Percentiles rank a stretch among this genome's conserved stretches.
Evolutionary conservation across 1,139 yeast species (phyloP).

Genomic region (Candida labiduridarum): DNA sequence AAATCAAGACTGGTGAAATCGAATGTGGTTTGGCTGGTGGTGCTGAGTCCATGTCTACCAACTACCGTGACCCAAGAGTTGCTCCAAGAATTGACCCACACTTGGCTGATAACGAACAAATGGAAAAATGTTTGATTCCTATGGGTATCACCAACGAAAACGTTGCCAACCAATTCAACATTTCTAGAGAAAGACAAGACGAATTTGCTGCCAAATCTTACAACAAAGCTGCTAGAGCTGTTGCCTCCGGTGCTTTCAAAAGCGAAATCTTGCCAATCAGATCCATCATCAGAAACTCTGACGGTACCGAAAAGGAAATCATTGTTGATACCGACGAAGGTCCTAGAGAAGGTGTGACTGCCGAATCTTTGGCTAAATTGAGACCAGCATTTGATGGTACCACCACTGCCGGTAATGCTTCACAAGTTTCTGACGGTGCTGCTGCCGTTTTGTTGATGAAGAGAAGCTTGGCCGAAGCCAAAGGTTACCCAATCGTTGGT

Average conservation of each 20-base stretch:
- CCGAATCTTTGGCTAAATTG: conserved; percentile 69
- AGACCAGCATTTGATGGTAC: conserved; percentile 92
- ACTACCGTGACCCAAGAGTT: conserved; percentile 80
- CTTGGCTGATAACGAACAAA: conserved; percentile 29
- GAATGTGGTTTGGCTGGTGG: conserved; percentile 91
- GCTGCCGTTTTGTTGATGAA: conserved; percentile 86
- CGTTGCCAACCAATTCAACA: conserved; percentile 50
- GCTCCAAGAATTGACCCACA: conserved; percentile 62
- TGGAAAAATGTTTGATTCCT: conserved; percentile 46
- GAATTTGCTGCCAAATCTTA: conserved; percentile 87
- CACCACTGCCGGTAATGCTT: conserved; percentile 95
- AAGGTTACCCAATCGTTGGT: conserved; percentile 67
- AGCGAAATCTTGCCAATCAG: conserved; percentile 86
- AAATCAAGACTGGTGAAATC: conserved; percentile 84
- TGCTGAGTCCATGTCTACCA: conserved; percentile 87
- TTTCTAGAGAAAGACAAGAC: conserved; percentile 78
- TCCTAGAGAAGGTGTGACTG: conserved; percentile 84
- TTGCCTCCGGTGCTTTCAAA: conserved; percentile 68
- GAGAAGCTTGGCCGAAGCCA: conserved; percentile 80
- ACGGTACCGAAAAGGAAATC: conserved; percentile 45
- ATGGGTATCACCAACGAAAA: conserved; percentile 75
- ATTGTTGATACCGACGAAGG: conserved; percentile 83
- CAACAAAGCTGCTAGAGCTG: conserved; percentile 77
- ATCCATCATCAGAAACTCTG: conserved; percentile 52
- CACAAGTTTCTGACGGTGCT: conserved; percentile 95